Evolutionary conservation across 768 basidiomycete species (phyloP), one percentile per base, ranked within the genome.

Genomic region (Rhodotorula paludigena): DNA sequence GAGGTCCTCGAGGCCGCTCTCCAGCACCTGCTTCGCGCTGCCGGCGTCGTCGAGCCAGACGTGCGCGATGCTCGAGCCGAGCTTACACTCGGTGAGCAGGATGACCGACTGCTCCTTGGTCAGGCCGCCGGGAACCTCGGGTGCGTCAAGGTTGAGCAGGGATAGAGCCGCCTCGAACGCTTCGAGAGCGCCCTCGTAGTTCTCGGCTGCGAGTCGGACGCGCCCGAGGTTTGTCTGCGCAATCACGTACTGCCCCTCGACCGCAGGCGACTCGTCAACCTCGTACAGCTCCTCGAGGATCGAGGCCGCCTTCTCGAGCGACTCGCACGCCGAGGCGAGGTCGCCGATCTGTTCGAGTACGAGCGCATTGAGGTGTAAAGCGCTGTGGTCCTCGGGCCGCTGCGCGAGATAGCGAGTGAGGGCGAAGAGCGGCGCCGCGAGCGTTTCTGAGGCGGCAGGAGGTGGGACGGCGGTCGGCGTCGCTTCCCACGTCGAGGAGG

Each of bases 271-370:
- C 77, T 99, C 96, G 21, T 84, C 84, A 60, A 88, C 85, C 77
- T 99, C 96, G 79, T 96, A 99, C 35, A 84, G 83, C 3, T 85
- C 82, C 77, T 98, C 94, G n/a, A 98, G 80, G 16, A 92, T 81
- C 7, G 78, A 66, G 21, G 90, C 89, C 1, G 88, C 86, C 36
- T 82, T 82, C 41, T 81, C 77, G 47, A 92, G 81, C 41, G 85
- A 79, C 33, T 81, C 78, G 23, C 82, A 79, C 11, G 86, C 89
- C 36, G 85, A 81, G 23, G 85, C 84, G 36, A 82, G 74, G 45
- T 90, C 87, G 20, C 87, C 88, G 9, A 98, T 80, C 59, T 86
- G 83, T 76, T 99, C 96, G 76, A 88, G 90, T 30, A 97, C 80
- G 10, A 98, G 84, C 0, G 86, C 88, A 63, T 88, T 85, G 25